A percentile compares a stretch with the other conserved stretches of the same genome.
Evolutionary conservation across 2,329 filamentous ascomycete genomes (phyloP).

Genomic region (Neofusicoccum parvum): DNA sequence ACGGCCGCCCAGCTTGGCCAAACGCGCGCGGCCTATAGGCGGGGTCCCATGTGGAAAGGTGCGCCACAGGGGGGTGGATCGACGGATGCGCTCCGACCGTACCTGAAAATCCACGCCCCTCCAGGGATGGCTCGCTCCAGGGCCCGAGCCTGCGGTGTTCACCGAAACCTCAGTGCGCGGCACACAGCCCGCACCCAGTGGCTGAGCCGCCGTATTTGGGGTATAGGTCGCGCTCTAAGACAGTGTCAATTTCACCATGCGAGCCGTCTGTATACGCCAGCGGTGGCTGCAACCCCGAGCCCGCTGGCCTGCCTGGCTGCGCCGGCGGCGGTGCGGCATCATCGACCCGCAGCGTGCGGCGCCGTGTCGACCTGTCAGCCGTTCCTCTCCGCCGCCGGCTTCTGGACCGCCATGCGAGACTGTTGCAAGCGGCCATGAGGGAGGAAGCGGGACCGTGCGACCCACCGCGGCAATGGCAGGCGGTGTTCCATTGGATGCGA

Average conservation of each 20-base stretch:
- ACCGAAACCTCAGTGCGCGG: conserved; percentile 16
- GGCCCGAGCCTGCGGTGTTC: conserved; percentile 13
- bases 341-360: conserved; percentile 1
- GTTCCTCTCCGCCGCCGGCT: background rate
- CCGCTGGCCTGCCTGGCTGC: background rate
- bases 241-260: conserved; percentile 1
- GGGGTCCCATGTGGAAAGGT: conserved; percentile 12
- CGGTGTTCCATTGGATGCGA: conserved; percentile 16
- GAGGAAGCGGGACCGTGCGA: conserved; percentile 14
- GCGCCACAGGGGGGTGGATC: conserved; percentile 18
- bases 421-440: background rate
- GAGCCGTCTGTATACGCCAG: background rate
- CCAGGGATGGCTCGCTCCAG: conserved; percentile 12
- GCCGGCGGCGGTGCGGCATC: background rate
- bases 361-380: background rate
- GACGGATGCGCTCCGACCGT: conserved; percentile 19
- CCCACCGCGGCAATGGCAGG: conserved; percentile 3
- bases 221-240: conserved; percentile 7
- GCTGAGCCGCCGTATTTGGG: conserved; percentile 11
- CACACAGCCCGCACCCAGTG: conserved; percentile 13
- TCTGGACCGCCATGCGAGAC: conserved; percentile 7
- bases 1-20: conserved; percentile 2
- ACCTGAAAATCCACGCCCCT: conserved; percentile 15
- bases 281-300: no score
- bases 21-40: conserved; percentile 6